Evolutionary conservation across 2,329 filamentous ascomycete species (phyloP).

Genomic region (Exserohilum turcica): DNA sequence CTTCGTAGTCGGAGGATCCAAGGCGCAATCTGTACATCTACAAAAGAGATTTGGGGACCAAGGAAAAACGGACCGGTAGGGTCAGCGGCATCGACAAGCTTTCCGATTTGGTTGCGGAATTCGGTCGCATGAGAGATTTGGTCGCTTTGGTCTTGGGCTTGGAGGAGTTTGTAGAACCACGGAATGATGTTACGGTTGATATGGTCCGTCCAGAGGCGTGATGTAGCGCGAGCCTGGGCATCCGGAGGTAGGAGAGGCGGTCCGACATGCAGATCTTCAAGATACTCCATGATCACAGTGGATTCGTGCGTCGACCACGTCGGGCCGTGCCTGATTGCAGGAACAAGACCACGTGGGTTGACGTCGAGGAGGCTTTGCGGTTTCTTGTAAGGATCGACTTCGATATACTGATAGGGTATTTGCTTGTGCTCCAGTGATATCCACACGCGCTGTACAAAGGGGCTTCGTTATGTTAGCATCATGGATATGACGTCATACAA

Average conservation of each 20-base stretch:
- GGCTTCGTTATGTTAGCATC: constrained; percentile 54
- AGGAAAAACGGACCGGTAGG: constrained; percentile 71
- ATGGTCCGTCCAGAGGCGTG: constrained; percentile 80
- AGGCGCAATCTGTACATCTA: constrained; percentile 76
- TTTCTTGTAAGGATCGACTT: constrained; percentile 79
- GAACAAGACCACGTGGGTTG: constrained; percentile 76
- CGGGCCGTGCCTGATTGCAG: constrained; percentile 72
- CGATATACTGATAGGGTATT: constrained; percentile 82
- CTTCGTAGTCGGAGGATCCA: constrained; percentile 73
- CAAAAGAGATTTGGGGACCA: constrained; percentile 63
- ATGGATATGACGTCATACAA: constrained; percentile 17
- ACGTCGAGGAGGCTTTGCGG: constrained; percentile 73
- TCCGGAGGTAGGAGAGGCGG: constrained; percentile 68
- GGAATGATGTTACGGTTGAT: constrained; percentile 79
- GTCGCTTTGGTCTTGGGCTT: constrained; percentile 64
- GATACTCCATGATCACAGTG: constrained; percentile 83
- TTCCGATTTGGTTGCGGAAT: constrained; percentile 69
- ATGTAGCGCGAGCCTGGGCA: constrained; percentile 72
- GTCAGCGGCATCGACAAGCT: constrained; percentile 63
- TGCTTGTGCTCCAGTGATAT: constrained; percentile 82
- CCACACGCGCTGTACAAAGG: constrained; percentile 88
- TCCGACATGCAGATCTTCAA: constrained; percentile 72
- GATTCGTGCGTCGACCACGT: constrained; percentile 85
- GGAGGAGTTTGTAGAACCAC: constrained; percentile 74
- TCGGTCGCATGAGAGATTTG: constrained; percentile 65